Conservation (phyloP, 2,329 filamentous ascomycete species). For the Colletotrichum liriopes region DNA sequence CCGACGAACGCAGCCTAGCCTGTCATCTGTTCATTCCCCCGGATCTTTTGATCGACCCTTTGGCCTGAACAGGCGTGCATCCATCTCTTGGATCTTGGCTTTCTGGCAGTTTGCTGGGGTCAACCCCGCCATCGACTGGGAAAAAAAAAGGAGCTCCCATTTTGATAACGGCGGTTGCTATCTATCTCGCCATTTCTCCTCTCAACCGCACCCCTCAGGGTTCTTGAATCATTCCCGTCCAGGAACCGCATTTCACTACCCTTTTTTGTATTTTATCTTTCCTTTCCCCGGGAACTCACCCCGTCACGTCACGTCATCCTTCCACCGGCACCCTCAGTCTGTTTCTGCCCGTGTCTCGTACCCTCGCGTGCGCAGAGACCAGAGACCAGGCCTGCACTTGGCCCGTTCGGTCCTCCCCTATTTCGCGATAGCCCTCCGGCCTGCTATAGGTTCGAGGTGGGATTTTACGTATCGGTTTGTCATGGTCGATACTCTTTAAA, state of each 20-base stretch:
- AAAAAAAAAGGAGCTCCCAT: conserved; percentile 40
- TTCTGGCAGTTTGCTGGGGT: conserved; percentile 34
- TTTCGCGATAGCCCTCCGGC: conserved; percentile 36
- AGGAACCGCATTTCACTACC: conserved; percentile 28
- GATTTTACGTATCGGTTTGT: conserved; percentile 40
- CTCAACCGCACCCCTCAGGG: conserved; percentile 40
- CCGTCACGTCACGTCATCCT: conserved; percentile 33
- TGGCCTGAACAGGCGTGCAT: conserved; percentile 23
- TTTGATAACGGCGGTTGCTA: conserved; percentile 40
- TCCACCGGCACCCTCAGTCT: conserved; percentile 3
- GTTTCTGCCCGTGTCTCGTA: not conserved
- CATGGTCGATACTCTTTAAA: conserved; percentile 37
- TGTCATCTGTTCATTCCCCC: conserved; percentile 36
- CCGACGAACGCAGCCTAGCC: conserved; percentile 40
- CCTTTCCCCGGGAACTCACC: conserved; percentile 18
- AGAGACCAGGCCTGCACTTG: conserved; percentile 26
- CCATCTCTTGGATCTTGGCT: conserved; percentile 34
- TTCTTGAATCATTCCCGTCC: conserved; percentile 39
- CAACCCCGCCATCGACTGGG: conserved; percentile 38
- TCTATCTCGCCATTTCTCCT: conserved; percentile 39
- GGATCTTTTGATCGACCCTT: conserved; percentile 41
- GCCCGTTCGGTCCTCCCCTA: conserved; percentile 40
- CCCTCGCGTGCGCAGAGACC: conserved; percentile 32
- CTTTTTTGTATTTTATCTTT: conserved; percentile 14
- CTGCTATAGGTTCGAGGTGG: conserved; percentile 35